Base-by-base conservation (phyloP, 805 yeast genomes). In the Kluyveromyces lactis region DNA sequence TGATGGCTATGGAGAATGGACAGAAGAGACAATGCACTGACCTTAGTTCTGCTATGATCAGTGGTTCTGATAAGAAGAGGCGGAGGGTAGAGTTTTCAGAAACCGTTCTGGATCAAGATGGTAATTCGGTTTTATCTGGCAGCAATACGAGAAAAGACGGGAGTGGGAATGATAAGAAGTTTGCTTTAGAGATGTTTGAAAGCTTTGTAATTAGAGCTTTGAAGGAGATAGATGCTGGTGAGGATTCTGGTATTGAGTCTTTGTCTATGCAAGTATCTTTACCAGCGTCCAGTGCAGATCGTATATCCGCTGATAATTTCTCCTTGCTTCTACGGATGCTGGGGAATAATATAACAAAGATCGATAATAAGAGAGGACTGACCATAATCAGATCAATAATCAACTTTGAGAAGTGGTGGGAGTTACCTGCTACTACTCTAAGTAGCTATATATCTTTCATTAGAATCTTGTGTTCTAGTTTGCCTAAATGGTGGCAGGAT, bases 401-500 rank as follows among this genome's bases (percentile, higher is more conserved):
- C 35, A 72, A 68, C 43, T 69, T 81, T 40, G 57, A 58, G 46
- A 67, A 69, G 42, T 86, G 95, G 92, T 68, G 79, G 53, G 65
- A 61, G 17, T 49, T 70, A 26, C 66, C 71, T 4, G 49, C 54
- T 8, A 46, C 51, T 12, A 73, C 79, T 48, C 61, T 75, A 18
- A 64, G 68, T 36, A 64, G 69, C 34, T 87, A 83, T 60, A 71
- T 81, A 34, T 79, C 77, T 32, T 92, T 92, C 58, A 63, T 86
- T 33, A 71, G 77, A 33, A 84, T 89, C 19, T 69, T 90, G 39
- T 84, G 89, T 28, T 81, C 95, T 3, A 82, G 90, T 33, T 70
- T 80, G 44, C 97, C 97, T 6, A 85, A 79, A 58, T 90, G 95
- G 85, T 79, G 92, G 76, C 73, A 75, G 46, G 94, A 85, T 43